These are phyloP conservation scores for Vaccinium vitisidaea DNA, from an alignment of 148 eudicot species.

Conservation along the genomic window DNA sequence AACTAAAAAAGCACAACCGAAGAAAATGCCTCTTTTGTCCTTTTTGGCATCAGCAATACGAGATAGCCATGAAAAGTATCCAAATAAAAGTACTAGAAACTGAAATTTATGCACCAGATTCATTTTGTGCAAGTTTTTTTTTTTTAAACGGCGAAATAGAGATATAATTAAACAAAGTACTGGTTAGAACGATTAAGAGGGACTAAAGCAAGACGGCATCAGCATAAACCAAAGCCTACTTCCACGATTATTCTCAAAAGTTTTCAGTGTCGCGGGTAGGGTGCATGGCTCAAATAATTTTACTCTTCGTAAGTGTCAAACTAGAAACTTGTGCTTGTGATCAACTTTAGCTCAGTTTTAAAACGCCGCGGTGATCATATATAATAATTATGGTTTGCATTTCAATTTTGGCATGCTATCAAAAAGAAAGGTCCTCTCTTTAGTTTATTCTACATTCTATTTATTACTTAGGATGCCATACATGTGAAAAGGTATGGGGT, in stretches of 20 bases:
- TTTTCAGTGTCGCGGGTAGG: not conserved
- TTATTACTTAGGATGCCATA: not conserved
- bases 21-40: slow-evolving; percentile 13
- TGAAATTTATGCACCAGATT: no score
- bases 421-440: not conserved
- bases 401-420: not conserved
- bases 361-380: not conserved
- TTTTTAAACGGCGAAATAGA: no score
- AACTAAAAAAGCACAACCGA: no score
- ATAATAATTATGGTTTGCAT: not conserved
- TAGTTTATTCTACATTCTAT: not conserved
- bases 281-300: not conserved
- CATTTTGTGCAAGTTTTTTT: not conserved
- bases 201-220: no score
- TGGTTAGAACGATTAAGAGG: no score
- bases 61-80: not conserved
- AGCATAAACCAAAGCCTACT: not conserved
- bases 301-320: not conserved
- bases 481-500: slow-evolving; percentile 11
- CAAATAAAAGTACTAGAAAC: no score
- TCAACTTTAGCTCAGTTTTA: not conserved
- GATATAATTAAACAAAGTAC: no score
- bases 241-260: not conserved
- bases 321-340: not conserved
- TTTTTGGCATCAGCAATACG: not conserved